phyloP scores from a whole-genome alignment of 2,329 filamentous ascomycete species.

The Aspergillus clavatus region DNA sequence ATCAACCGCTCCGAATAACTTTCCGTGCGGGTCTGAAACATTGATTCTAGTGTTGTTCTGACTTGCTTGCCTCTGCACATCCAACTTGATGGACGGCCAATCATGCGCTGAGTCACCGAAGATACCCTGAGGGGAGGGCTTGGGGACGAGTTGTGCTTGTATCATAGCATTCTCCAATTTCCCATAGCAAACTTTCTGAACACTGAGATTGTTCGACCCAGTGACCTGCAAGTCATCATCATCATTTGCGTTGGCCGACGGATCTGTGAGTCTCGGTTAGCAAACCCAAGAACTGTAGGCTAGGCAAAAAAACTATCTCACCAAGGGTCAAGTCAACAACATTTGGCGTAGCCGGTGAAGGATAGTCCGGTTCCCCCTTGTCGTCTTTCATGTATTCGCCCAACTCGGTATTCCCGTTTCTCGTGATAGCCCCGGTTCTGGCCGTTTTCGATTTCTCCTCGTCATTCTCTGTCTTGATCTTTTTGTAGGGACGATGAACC shows the following conservation, averaged over 20 bases:
- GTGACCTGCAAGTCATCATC: constrained; percentile 39
- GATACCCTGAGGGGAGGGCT: constrained; percentile 56
- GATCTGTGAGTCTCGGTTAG: constrained; percentile 21
- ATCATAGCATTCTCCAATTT: constrained; percentile 65
- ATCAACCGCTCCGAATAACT: constrained; percentile 74
- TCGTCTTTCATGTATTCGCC: constrained; percentile 63
- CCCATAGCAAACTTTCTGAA: constrained; percentile 75
- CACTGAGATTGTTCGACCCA: constrained; percentile 55
- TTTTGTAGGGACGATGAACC: constrained; percentile 58
- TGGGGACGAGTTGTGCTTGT: constrained; percentile 65
- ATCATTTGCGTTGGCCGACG: constrained; percentile 21
- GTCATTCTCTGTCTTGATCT: constrained; percentile 52
- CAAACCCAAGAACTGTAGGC: background rate
- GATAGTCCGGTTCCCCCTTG: constrained; percentile 38
- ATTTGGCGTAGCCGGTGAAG: constrained; percentile 47
- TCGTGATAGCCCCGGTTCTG: constrained; percentile 38
- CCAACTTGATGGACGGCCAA: constrained; percentile 71
- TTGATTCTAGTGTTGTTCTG: constrained; percentile 58
- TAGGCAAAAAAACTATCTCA: constrained; percentile 12
- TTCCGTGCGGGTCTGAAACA: constrained; percentile 66
- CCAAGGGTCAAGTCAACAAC: constrained; percentile 45
- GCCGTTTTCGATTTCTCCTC: constrained; percentile 43
- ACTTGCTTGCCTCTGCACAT: constrained; percentile 57
- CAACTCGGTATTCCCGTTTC: constrained; percentile 52
- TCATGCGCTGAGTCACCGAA: constrained; percentile 50